Percentiles rank a stretch among this genome's conserved stretches.
These are phyloP conservation scores for Fusarium staphyleae DNA, from an alignment of 2,329 filamentous ascomycete genomes.

Conservation along the genomic window DNA sequence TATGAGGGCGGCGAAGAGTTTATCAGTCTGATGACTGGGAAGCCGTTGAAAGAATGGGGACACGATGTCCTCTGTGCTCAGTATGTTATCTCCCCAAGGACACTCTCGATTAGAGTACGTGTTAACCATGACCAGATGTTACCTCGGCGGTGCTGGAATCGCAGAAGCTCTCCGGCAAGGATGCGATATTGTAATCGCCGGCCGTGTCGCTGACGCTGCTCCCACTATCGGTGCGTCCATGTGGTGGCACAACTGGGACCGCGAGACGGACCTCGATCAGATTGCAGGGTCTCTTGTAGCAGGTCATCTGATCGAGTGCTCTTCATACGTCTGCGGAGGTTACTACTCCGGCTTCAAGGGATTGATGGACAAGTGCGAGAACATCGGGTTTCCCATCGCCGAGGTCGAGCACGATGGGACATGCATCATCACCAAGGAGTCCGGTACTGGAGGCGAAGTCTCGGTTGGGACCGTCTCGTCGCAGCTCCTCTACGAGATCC, in stretches of 20 bases:
- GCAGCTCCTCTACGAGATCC: constrained; percentile 51
- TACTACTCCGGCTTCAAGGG: constrained; percentile 57
- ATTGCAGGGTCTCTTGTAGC: constrained; percentile 58
- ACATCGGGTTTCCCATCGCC: constrained; percentile 45
- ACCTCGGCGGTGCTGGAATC: constrained; percentile 51
- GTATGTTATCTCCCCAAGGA: neutral
- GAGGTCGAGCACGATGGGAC: constrained; percentile 44
- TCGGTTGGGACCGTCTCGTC: constrained; percentile 40
- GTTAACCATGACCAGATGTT: constrained; percentile 30
- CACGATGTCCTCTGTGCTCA: constrained; percentile 31
- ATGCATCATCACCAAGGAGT: constrained; percentile 45
- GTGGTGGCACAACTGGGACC: constrained; percentile 60
- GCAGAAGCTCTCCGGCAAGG: constrained; percentile 48
- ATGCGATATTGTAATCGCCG: constrained; percentile 55
- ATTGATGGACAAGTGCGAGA: constrained; percentile 31
- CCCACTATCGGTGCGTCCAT: constrained; percentile 60
- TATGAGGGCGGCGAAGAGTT: constrained; percentile 34
- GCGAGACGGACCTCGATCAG: constrained; percentile 51
- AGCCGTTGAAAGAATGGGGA: constrained; percentile 36
- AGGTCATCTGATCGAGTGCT: constrained; percentile 60
- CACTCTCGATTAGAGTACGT: too few relatives aligned
- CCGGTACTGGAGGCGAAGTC: constrained; percentile 45
- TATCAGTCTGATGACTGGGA: constrained; percentile 37
- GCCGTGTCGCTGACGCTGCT: constrained; percentile 54
- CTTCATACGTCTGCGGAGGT: constrained; percentile 58